phyloP scores from a whole-genome alignment of 805 yeast species.

The Candida tibetensis region DNA sequence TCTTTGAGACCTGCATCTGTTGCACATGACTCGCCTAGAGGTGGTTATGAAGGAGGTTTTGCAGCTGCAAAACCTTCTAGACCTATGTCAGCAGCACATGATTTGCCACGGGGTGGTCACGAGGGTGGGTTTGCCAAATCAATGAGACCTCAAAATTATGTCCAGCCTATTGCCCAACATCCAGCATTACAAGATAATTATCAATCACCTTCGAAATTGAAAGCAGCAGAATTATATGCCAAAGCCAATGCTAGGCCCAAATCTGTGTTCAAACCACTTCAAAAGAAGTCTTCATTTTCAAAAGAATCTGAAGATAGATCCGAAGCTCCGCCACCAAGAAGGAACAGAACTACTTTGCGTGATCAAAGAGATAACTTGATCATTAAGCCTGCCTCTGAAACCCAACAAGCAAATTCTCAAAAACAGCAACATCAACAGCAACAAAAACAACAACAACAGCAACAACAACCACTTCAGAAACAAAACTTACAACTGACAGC shows the following conservation, averaged over 20 bases:
- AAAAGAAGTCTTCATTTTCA: constrained; percentile 56
- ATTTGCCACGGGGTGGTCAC: constrained; percentile 1
- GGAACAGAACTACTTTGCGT: constrained; percentile 28
- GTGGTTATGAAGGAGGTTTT: background rate
- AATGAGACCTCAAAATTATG: constrained; percentile 22
- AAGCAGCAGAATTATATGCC: constrained; percentile 55
- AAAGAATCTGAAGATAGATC: constrained; percentile 24
- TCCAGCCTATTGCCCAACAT: constrained; percentile 37
- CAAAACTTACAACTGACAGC: constrained; percentile 6
- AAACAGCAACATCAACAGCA: constrained; percentile 23
- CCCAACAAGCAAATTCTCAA: constrained; percentile 13
- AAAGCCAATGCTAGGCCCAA: constrained; percentile 45
- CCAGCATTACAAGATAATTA: constrained; percentile 39
- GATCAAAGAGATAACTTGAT: constrained; percentile 10
- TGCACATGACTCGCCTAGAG: constrained; percentile 5
- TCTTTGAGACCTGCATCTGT: constrained; percentile 36
- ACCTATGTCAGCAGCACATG: background rate
- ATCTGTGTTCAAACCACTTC: constrained; percentile 39
- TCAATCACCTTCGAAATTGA: constrained; percentile 37
- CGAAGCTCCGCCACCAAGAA: constrained; percentile 15
- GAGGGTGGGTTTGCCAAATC: constrained; percentile 19
- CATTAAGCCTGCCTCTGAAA: background rate
- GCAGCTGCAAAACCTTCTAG: constrained; percentile 2
- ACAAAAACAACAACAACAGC: background rate
- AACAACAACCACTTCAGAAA: background rate